Evolutionary conservation across 306 rosid genomes (phyloP).

Genomic region (Trifolium fragiferum): DNA sequence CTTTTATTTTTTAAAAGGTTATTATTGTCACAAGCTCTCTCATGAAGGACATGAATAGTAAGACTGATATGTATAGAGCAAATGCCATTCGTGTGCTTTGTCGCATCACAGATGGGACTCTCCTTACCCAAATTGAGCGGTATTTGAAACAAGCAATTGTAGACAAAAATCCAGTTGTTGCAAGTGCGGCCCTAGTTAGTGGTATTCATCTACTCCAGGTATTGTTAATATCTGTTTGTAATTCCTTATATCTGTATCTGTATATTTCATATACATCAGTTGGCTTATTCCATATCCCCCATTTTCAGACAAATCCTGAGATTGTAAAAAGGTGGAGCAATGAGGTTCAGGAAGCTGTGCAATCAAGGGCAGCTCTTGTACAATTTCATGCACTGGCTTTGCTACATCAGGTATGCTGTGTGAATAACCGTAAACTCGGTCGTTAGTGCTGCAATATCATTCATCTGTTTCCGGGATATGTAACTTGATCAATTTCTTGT

Average conservation of each 20-base stretch:
- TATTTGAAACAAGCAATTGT: constrained; percentile 97
- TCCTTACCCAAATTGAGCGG: constrained; percentile 94
- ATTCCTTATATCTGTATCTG: background rate
- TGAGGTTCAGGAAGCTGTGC: constrained; percentile 99
- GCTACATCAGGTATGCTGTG: constrained; percentile 86
- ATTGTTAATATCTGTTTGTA: constrained; percentile 13
- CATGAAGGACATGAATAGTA: constrained; percentile 99
- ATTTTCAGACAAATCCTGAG: constrained; percentile 88
- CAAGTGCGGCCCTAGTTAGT: constrained; percentile 97
- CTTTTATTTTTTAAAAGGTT: constrained; percentile 54
- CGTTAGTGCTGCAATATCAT: constrained; percentile 7
- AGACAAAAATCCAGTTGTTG: constrained; percentile 98
- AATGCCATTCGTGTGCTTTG: constrained; percentile 99
- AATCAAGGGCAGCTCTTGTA: constrained; percentile 98
- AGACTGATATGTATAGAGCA: constrained; percentile 97
- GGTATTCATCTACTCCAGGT: constrained; percentile 99
- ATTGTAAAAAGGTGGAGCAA: constrained; percentile 99
- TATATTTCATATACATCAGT: constrained; percentile 18
- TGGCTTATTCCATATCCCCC: constrained; percentile 21
- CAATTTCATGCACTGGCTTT: constrained; percentile 95
- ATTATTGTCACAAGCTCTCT: constrained; percentile 97
- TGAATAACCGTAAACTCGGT: constrained; percentile 4
- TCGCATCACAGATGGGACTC: constrained; percentile 96
- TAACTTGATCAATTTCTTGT: constrained; percentile 6
- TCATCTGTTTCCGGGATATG: constrained; percentile 1